Evolutionary conservation across 164 flowering plant genomes (phyloP), one percentile per base, ranked within the genome.

Genomic region (Stephania yunnanensis): DNA sequence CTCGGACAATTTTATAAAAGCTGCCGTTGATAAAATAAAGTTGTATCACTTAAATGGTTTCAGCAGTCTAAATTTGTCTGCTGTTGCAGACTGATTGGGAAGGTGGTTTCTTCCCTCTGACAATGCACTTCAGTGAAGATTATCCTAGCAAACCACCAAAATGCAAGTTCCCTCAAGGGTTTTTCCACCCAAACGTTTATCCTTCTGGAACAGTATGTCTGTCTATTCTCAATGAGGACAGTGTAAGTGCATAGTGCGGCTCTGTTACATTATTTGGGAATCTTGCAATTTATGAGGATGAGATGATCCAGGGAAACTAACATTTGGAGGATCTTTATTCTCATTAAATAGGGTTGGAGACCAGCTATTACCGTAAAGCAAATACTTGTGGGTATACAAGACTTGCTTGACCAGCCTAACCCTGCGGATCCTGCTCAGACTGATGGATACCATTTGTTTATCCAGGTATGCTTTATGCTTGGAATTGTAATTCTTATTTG

Each of bases 121-220:
- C 95, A 0, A 84, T 95, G 65, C 87, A 84, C 74, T 95, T 93
- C 81, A 89, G 84, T 76, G 99, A 95, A 75, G 99, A 95, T 78
- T 95, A 95, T 77, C 99, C 99, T 1, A 95, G 99, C 84, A 95
- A 89, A 75, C 99, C 98, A 15, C 98, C 98, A 20, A 93, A 93
- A 80, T 95, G 99, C 87, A 95, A 91, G 86, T 93, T 95, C 46
- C 97, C 97, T 44, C 91, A 71, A 75, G 94, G 94, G 17, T 93
- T 95, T 82, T 95, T 95, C 83, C 99, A 95, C 76, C 97, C 98
- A 10, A 95, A 95, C 83, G 97, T 95, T 61, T 95, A 95, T 76
- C 98, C 98, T 44, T 95, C 99, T 80, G 99, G 98, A 82, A 95
- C 98, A 46, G 99, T 93, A 5, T 95, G 99, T 79, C 80, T 95